These are phyloP conservation scores for Fraxinus ornus DNA, from an alignment of 305 asterid genomes.

Conservation along the genomic window DNA sequence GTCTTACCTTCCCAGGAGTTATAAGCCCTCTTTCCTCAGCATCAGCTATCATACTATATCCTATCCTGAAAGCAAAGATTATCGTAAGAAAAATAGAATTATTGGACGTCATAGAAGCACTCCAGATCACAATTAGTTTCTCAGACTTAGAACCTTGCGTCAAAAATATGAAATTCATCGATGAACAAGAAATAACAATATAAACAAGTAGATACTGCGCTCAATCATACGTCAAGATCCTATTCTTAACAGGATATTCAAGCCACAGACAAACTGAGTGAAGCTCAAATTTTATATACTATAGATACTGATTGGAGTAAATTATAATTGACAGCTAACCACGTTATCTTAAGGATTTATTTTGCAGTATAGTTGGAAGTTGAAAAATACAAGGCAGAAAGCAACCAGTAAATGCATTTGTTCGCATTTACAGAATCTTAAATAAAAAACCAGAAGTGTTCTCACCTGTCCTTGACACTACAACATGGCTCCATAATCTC, in stretches of 20 bases:
- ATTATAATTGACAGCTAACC: constrained; percentile 1
- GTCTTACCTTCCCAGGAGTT: constrained; percentile 84
- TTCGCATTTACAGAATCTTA: background rate
- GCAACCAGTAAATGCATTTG: background rate
- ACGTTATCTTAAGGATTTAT: background rate
- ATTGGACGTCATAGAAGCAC: background rate
- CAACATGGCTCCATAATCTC: constrained; percentile 99
- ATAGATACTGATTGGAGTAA: background rate
- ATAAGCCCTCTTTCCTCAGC: constrained; percentile 90
- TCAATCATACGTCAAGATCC: background rate
- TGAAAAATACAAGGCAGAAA: background rate
- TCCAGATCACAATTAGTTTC: background rate
- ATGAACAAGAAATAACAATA: background rate
- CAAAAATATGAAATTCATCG: background rate
- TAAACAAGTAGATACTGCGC: background rate
- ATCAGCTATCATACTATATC: constrained; percentile 81
- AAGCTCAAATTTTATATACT: background rate
- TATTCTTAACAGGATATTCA: background rate
- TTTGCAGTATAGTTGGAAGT: background rate
- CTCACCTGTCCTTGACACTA: constrained; percentile 95
- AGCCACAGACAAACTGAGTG: background rate
- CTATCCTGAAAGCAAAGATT: constrained; percentile 69
- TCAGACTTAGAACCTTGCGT: background rate
- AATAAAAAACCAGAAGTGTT: constrained; percentile 5
- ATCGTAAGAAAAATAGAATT: constrained; percentile 6